phyloP scores from a whole-genome alignment of 2,329 filamentous ascomycete species.

The Hypomyces perniciosus region DNA sequence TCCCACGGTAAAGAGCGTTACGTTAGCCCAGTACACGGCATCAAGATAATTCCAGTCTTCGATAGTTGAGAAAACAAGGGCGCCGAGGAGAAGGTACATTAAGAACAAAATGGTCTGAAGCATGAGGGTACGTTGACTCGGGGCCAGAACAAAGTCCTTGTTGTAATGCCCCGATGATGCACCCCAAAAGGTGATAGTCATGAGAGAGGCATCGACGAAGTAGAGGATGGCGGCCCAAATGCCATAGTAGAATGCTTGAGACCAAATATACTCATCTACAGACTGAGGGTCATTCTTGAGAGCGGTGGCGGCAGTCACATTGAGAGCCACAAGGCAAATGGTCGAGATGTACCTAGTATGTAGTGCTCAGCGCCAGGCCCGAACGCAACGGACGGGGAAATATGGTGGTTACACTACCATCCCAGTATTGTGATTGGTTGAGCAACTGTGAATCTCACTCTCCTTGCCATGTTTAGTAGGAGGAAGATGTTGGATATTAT shows the following conservation, averaged over 20 bases:
- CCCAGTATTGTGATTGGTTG: constrained; percentile 76
- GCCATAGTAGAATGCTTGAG: constrained; percentile 82
- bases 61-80: constrained; percentile 64
- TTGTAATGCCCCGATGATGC: constrained; percentile 64
- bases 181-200: constrained; percentile 73
- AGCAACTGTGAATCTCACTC: constrained; percentile 75
- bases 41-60: constrained; percentile 74
- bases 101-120: constrained; percentile 83
- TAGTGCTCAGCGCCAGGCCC: neutral
- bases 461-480: constrained; percentile 77
- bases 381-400: neutral
- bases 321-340: constrained; percentile 60
- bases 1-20: constrained; percentile 60
- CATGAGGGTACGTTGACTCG: constrained; percentile 80
- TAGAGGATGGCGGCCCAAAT: constrained; percentile 75
- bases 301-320: constrained; percentile 58
- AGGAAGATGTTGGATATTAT: constrained; percentile 74
- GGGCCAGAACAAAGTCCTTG: constrained; percentile 71
- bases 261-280: constrained; percentile 52
- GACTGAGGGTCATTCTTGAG: constrained; percentile 33
- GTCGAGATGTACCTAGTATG: constrained; percentile 47
- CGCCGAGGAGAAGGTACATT: constrained; percentile 72
- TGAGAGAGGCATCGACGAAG: constrained; percentile 69
- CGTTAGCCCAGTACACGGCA: constrained; percentile 71
- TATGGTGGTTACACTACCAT: constrained; percentile 50